Evolutionary conservation across 768 basidiomycete genomes (phyloP), one percentile per base, ranked within the genome.

Genomic region (Collybiopsis luxurians): DNA sequence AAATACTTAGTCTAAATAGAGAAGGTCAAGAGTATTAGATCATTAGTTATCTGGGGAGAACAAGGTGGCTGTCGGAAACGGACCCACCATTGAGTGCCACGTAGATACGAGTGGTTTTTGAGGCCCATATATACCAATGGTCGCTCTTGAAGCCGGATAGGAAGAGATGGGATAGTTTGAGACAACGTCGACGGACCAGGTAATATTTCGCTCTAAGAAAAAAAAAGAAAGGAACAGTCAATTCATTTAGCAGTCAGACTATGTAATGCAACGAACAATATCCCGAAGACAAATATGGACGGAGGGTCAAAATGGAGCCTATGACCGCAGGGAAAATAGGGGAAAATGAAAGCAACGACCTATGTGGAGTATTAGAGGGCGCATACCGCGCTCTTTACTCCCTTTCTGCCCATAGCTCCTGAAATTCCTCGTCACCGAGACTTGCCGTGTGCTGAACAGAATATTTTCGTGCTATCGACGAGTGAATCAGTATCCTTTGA

Each of bases 131-230:
- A 11, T 59, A 71, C 70, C 69, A 70, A 45, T 69, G 70, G 53
- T 70, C 64, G 47, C 69, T 69, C 2, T 58, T 49, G 0, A 42
- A 36, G 34, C 63, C 63, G 6, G 70, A 60, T 9, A 62, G 61
- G 52, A 64, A 71, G 28, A 70, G 52, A 50, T 71, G 69, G 2
- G 67, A 67, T 6, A 70, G 53, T 49, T 69, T 70, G 10, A 71
- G 38, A 4, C 61, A 58, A 6, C 69, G 60, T 47, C 38, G 57
- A 5, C 70, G 63, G 13, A 70, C 36, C 24, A 68, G 34, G 51
- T 70, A 65, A 39, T 69, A 70, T 48, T 71, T 69, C 4, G 60
- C 63, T 68, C 70, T 34, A 13, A 34, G 13, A 34, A 46, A 28
- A 6, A 49, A 24, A 24, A 36, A 43, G 28, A 21, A 13, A 28